Evolutionary conservation across 2,329 filamentous ascomycete genomes (phyloP), one percentile per base, ranked within the genome.

Genomic region (Bipolaris cookei): DNA sequence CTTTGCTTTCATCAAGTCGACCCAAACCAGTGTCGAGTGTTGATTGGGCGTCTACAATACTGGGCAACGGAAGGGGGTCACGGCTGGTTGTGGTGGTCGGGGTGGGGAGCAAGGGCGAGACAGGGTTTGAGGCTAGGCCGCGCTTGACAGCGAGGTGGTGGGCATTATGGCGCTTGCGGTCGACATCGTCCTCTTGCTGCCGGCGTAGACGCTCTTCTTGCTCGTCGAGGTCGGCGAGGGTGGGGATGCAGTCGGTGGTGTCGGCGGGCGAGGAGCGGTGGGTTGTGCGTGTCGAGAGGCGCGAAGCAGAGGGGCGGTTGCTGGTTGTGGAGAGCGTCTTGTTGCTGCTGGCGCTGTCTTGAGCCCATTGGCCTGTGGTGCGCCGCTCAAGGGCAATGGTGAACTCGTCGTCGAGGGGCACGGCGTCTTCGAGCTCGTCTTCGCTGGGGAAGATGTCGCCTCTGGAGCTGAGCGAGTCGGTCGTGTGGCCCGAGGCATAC

Each of bases 401-500:
- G 67, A 98, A 96, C 70, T 97, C 93, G 71, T 97, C 94, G 67
- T 94, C 91, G 16, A 98, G 79, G 11, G 92, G 91, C n/a, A 97
- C 86, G 0, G 94, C 94, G 76, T 98, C 94, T 74, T 96, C 93
- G 30, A 74, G 65, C 57, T 96, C 92, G 51, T 93, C 92, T 69
- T 96, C 92, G 68, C 92, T 97, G 0, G 92, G 92, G 65, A 97
- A 95, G 11, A 98, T 80, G 77, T 98, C 94, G 1, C 92, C 92
- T 44, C 94, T 83, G 10, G 92, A 97, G 68, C 93, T 90, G 62
- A 90, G 87, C 5, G 93, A 97, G 72, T 94, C 92, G 25, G 87
- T 90, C 0, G 93, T 97, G 62, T 89, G 89, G 38, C 89, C 89
- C 11, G 92, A 96, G 4, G 86, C 89, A 13, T 87, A 85, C 1